These are phyloP conservation scores for Barnettozyma salicaria DNA, from an alignment of 805 yeast genomes.

Conservation along the genomic window DNA sequence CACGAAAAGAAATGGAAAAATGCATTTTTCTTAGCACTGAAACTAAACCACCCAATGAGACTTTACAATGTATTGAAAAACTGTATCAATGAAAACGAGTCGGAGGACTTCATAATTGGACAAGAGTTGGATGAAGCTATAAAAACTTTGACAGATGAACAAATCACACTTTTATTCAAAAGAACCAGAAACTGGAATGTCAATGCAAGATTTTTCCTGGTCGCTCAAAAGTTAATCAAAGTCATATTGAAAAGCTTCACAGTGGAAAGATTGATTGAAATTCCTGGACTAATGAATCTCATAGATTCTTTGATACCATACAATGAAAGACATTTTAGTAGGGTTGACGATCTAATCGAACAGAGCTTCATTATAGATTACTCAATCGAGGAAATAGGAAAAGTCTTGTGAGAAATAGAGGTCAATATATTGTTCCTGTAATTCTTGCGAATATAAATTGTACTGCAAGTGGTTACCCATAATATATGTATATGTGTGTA, in stretches of 20 bases:
- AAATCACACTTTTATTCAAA: constrained; percentile 54
- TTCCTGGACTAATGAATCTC: constrained; percentile 60
- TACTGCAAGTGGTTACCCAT: too few species aligned
- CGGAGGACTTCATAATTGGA: constrained; percentile 31
- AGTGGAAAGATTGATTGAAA: constrained; percentile 50
- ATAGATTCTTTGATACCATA: constrained; percentile 82
- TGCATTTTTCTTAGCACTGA: constrained; percentile 81
- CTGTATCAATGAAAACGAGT: constrained; percentile 38
- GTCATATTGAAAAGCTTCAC: constrained; percentile 54
- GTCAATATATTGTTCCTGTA: too few species aligned
- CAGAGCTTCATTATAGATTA: constrained; percentile 83
- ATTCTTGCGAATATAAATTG: too few species aligned
- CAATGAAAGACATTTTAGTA: constrained; percentile 73
- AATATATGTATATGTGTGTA: too few species aligned
- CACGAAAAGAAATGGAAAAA: constrained; percentile 73
- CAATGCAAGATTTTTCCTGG: constrained; percentile 69
- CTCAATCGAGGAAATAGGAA: constrained; percentile 71
- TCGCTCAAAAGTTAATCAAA: constrained; percentile 72
- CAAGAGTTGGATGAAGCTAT: constrained; percentile 60
- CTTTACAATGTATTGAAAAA: constrained; percentile 69
- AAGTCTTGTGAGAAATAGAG: constrained; percentile 12
- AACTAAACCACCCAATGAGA: constrained; percentile 86
- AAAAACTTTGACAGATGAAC: constrained; percentile 49
- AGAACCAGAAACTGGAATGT: constrained; percentile 95
- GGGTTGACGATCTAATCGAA: constrained; percentile 77